Conservation (phyloP, 176 grass and related monocot genomes). For the Lolium perenne region DNA sequence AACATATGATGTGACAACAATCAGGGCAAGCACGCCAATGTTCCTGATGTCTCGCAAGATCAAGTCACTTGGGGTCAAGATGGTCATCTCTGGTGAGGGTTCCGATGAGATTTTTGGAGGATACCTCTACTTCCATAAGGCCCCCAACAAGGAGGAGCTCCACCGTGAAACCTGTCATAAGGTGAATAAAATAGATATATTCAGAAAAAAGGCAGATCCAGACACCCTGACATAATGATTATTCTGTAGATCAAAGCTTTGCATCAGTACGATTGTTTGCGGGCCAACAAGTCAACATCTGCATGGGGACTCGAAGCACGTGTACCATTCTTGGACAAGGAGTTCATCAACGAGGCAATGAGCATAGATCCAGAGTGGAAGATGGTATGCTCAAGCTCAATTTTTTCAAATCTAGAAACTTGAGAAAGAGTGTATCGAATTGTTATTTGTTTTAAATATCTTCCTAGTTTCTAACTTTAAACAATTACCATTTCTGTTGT, state of each 20-base stretch:
- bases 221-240: slow-evolving; percentile 1
- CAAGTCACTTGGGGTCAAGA: slow-evolving; percentile 92
- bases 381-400: slow-evolving; percentile 56
- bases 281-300: slow-evolving; percentile 87
- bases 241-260: slow-evolving; percentile 70
- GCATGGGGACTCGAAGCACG: slow-evolving; percentile 84
- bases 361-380: slow-evolving; percentile 83
- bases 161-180: slow-evolving; percentile 79
- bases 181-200: slow-evolving; percentile 14
- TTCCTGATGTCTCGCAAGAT: slow-evolving; percentile 92
- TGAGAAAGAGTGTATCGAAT: not conserved
- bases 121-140: slow-evolving; percentile 93
- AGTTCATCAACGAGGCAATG: slow-evolving; percentile 75
- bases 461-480: slow-evolving; percentile 4
- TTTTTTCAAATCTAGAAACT: not conserved
- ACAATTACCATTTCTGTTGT: slow-evolving; percentile 1
- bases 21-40: slow-evolving; percentile 90
- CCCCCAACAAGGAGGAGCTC: slow-evolving; percentile 82
- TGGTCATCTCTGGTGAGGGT: slow-evolving; percentile 88
- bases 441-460: not conserved
- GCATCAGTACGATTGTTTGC: slow-evolving; percentile 84
- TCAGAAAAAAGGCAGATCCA: slow-evolving; percentile 1
- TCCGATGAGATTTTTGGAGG: slow-evolving; percentile 90
- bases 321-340: slow-evolving; percentile 93
- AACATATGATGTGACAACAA: slow-evolving; percentile 78